Conservation (phyloP, 2,329 filamentous ascomycete genomes). For the Exophiala spinifera region DNA sequence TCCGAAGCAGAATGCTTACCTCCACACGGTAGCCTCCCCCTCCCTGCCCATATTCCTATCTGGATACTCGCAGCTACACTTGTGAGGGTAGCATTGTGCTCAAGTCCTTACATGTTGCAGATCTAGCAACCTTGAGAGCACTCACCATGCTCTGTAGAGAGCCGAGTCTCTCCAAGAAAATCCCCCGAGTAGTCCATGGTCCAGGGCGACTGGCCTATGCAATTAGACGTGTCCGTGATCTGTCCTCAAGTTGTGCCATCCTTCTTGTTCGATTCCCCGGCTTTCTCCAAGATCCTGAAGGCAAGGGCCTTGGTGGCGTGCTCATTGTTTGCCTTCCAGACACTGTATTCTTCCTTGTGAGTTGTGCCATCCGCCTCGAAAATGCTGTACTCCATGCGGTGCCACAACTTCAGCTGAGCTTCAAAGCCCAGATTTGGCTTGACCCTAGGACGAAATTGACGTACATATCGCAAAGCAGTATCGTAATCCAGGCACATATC, state of each 20-base stretch:
- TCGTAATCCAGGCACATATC: constrained; percentile 21
- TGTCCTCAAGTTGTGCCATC: neutral
- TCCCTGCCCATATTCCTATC: no score
- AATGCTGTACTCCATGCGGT: constrained; percentile 16
- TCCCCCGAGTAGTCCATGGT: no score
- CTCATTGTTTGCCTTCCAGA: constrained; percentile 19
- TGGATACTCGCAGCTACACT: no score
- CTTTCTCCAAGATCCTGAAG: neutral
- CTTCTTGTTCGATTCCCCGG: neutral
- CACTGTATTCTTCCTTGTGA: constrained; percentile 18
- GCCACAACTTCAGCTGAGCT: constrained; percentile 22
- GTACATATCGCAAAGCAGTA: constrained; percentile 21
- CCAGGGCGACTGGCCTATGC: neutral
- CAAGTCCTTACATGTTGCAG: no score
- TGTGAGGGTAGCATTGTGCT: no score
- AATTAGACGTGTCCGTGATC: neutral
- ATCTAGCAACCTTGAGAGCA: no score
- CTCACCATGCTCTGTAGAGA: no score
- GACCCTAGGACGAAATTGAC: constrained; percentile 14
- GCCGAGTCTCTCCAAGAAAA: no score
- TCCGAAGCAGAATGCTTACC: neutral
- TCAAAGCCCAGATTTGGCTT: constrained; percentile 22
- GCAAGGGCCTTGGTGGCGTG: constrained; percentile 11
- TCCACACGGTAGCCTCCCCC: neutral
- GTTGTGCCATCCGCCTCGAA: constrained; percentile 10